These are phyloP conservation scores for Ricinus communis DNA, from an alignment of 345 rosid species.

Conservation along the genomic window DNA sequence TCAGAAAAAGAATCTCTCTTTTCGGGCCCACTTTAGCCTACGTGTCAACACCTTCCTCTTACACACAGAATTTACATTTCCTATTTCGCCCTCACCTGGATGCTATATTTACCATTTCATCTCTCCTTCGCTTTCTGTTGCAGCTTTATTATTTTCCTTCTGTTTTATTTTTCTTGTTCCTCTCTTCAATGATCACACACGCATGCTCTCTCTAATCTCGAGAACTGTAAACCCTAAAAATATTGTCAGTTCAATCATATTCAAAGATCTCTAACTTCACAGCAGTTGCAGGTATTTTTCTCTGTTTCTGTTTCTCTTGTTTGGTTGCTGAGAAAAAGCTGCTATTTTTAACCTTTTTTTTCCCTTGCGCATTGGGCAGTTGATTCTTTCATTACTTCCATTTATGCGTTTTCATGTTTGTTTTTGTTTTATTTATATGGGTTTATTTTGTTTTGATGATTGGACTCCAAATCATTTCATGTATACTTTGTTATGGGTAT, in stretches of 20 bases:
- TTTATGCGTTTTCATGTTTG: background rate
- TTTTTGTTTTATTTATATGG: background rate
- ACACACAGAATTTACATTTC: too few relatives aligned
- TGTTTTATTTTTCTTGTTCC: background rate
- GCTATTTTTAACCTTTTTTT: background rate
- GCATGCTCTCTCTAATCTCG: background rate
- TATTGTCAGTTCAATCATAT: background rate
- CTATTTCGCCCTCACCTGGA: too few relatives aligned
- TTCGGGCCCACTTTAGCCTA: too few relatives aligned
- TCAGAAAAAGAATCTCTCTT: too few relatives aligned
- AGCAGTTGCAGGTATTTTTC: background rate
- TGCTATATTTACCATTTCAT: background rate
- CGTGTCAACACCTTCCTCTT: too few relatives aligned
- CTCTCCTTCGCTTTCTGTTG: background rate
- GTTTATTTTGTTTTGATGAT: background rate
- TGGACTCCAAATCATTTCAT: too few relatives aligned
- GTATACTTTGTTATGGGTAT: background rate
- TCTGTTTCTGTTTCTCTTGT: background rate
- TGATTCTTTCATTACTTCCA: background rate
- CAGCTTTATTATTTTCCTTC: background rate
- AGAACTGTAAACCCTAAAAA: background rate
- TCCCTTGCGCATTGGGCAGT: background rate
- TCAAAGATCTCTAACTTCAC: background rate
- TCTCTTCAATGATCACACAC: background rate
- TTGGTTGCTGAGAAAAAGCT: conserved; percentile 6